Base-by-base conservation (phyloP, 768 basidiomycete genomes). In the Lactarius sanguifluus region DNA sequence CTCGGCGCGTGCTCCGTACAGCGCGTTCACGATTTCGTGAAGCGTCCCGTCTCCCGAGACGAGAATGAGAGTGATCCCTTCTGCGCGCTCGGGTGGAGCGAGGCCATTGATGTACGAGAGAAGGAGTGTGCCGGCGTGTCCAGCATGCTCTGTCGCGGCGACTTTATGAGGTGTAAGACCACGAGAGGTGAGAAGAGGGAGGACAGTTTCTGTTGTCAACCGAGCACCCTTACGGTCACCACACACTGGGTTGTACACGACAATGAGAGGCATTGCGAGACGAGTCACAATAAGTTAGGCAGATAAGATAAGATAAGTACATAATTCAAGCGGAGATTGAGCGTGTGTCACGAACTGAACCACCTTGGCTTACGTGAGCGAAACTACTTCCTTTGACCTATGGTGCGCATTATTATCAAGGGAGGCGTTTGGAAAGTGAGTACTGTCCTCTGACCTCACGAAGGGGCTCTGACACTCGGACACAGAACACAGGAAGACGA, bases 401-500 rank as follows among this genome's bases (percentile, higher is more conserved):
- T n/a, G 92, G 90, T 91, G 73, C 85, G 92, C 75, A 94, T 92
- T 40, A 93, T 94, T 75, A 94, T 94, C 77, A 94, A 94, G 83
- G 92, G 91, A 82, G 92, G 90, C 73, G 90, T 92, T 65, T 92
- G 90, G 90, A 92, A 92, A 86, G 91, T 90, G 71, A 54, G 77
- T 69, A 23, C 20, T 13, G 8, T 57, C 4, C 13, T 63, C 8
- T 71, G 64, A 36, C 56, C 13, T 52, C 2, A 54, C 23, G 55
- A 45, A 23, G 20, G 36, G 45, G 40, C 66, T 40, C 45, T 60
- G 32, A 64, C 32, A 6, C 47, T 64, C 65, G 15, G 10, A 67
- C 57, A 20, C 65, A 94, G 90, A 95, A 95, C 81, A 94, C 94
- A n/a, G 28, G 94, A 96, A 78, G 96, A 99, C 76, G 97, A 99